Base-by-base conservation (phyloP, 306 rosid species). In the Pueraria montana region DNA sequence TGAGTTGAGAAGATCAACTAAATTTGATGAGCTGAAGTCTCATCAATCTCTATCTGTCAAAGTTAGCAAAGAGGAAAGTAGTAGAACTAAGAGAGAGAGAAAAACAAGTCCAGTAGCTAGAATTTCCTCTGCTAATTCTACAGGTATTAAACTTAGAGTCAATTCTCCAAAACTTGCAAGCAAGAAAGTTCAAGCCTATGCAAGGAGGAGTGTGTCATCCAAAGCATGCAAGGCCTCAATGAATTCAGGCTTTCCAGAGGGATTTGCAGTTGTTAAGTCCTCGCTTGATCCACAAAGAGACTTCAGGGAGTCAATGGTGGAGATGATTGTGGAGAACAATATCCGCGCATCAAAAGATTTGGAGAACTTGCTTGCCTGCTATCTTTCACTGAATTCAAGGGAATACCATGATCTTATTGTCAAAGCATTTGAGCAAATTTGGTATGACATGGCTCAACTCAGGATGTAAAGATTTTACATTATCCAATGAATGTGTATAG, bases 341-440 rank as follows among this genome's bases (percentile, higher is more conserved):
- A 89, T 94, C 72, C 38, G 83, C 71, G 89, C 76, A 24, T 81
- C 89, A 1, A 89, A 90, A 76, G 98, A 91, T 87, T 90, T 94
- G 87, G 98, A 94, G 86, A 91, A 91, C 32, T 92, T 94, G 11
- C 94, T 94, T 40, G 93, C 98, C 23, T 94, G 97, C 75, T 94
- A 94, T 75, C 98, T 94, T 74, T 87, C 91, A 61, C 89, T 92
- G 78, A 94, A 94, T 81, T 88, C 95, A 23, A 90, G 87, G 23
- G 90, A 92, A 75, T 89, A 87, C 77, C 98, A 92, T 77, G 88
- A 86, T 80, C 86, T 89, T 83, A 94, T 94, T 70, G 90, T 94
- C 83, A 89, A 92, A 89, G 97, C 94, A 40, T 92, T 94, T 82
- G 94, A 91, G 88, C 97, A 89, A 80, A 91, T 89, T 77, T 94